Percentiles rank a stretch among this genome's conserved stretches.
Evolutionary conservation across 352 stramenopile species (phyloP).

Genomic region (Globisporangium rhizosaccharum): DNA sequence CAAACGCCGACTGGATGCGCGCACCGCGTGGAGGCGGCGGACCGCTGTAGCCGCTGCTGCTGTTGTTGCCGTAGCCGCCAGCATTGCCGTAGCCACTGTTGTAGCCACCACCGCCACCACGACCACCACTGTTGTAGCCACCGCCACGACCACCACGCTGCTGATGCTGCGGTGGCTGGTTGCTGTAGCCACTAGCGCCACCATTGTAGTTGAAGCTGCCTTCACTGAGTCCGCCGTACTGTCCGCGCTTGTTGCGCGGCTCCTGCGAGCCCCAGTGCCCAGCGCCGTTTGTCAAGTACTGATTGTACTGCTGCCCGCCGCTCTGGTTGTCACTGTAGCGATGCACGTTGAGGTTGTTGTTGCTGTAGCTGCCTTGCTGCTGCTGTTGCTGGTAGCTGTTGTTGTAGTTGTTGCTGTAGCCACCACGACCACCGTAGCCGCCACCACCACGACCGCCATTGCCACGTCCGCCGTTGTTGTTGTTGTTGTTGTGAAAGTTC

Average conservation of each 20-base stretch:
- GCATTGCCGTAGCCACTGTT: background rate
- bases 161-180: constrained; percentile 9
- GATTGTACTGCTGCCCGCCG: constrained; percentile 47
- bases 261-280: constrained; percentile 80
- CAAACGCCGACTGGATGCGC: constrained; percentile 64
- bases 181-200: constrained; percentile 20
- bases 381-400: constrained; percentile 33
- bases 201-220: constrained; percentile 21
- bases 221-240: constrained; percentile 33
- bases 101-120: constrained; percentile 18
- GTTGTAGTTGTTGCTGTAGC: constrained; percentile 26
- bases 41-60: constrained; percentile 16
- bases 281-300: constrained; percentile 69
- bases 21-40: constrained; percentile 13
- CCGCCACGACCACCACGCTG: constrained; percentile 12
- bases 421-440: constrained; percentile 14
- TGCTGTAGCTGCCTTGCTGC: constrained; percentile 28
- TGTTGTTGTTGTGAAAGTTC: constrained; percentile 20
- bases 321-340: constrained; percentile 35
- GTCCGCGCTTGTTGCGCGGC: constrained; percentile 66
- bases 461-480: constrained; percentile 24
- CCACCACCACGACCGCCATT: constrained; percentile 19
- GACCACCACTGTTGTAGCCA: constrained; percentile 16
- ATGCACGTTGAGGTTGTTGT: constrained; percentile 69
- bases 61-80: constrained; percentile 16